These are phyloP conservation scores for Quercus cerris DNA, from an alignment of 306 rosid species.

Conservation along the genomic window DNA sequence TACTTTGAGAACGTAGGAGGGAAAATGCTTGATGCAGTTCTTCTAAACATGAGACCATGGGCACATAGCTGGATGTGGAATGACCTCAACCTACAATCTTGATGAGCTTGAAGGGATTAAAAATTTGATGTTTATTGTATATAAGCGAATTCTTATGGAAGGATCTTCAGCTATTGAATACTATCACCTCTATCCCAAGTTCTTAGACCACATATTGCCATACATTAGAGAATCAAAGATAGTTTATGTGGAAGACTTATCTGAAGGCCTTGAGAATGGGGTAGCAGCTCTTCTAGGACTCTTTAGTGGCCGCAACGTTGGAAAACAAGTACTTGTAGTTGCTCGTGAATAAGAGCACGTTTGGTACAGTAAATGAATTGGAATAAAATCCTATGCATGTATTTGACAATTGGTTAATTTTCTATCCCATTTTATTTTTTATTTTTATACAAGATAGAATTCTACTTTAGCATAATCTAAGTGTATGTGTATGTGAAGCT, in stretches of 20 bases:
- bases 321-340: not conserved
- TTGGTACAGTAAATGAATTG: no score
- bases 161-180: no score
- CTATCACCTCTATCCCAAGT: no score
- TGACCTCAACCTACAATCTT: not conserved
- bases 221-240: not conserved
- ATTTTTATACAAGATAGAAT: no score
- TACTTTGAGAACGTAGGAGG: constrained; percentile 21
- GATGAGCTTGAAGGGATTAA: constrained; percentile 1
- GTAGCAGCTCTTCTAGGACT: not conserved
- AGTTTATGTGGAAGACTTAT: constrained; percentile 7
- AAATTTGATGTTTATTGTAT: not conserved
- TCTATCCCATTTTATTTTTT: no score
- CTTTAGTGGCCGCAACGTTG: not conserved
- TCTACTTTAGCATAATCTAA: no score
- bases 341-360: not conserved
- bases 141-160: no score
- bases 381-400: no score
- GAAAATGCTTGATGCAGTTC: constrained; percentile 14
- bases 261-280: constrained; percentile 14
- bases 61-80: constrained; percentile 5
- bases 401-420: no score
- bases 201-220: no score
- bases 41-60: constrained; percentile 16
- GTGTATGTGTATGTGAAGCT: no score